Evolutionary conservation across 1,284 basidiomycete species (phyloP).

Genomic region (Moesziomyces globuligerus): DNA sequence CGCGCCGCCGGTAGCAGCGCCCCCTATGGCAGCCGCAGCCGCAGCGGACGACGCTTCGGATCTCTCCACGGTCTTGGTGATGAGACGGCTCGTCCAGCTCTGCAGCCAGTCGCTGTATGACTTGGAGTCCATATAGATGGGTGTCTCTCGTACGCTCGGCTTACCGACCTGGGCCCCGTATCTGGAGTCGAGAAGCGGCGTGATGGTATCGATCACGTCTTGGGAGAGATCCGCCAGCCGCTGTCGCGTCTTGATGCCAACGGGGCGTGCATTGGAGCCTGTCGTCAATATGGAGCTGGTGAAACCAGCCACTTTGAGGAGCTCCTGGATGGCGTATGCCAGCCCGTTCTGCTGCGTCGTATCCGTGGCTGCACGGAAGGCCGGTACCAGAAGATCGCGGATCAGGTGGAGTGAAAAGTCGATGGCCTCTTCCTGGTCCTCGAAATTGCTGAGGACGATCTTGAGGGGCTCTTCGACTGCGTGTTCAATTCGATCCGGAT

Average conservation of each 20-base stretch:
- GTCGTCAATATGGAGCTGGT: constrained; percentile 75
- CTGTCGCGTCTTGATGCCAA: constrained; percentile 73
- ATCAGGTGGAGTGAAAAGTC: constrained; percentile 88
- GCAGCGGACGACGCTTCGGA: constrained; percentile 14
- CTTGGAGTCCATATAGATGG: constrained; percentile 76
- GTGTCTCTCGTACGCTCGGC: constrained; percentile 38
- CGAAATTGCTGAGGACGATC: constrained; percentile 84
- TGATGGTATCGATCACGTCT: constrained; percentile 85
- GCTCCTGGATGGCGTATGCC: constrained; percentile 91
- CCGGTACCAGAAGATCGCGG: constrained; percentile 85
- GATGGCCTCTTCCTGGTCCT: constrained; percentile 80
- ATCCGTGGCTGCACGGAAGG: constrained; percentile 92
- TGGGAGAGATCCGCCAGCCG: constrained; percentile 82
- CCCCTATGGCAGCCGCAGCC: constrained; percentile 5
- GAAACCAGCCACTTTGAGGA: constrained; percentile 88
- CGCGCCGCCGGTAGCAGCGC: background rate
- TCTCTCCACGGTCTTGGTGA: constrained; percentile 70
- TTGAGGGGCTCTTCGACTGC: constrained; percentile 74
- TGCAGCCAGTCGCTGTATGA: constrained; percentile 98
- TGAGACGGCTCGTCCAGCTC: constrained; percentile 86
- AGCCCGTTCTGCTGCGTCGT: constrained; percentile 89
- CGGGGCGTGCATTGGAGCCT: constrained; percentile 66
- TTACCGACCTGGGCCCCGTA: constrained; percentile 57
- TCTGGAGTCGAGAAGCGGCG: constrained; percentile 74
- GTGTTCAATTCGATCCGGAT: constrained; percentile 90